Conservation (phyloP, 1,284 basidiomycete genomes). For the Neotropicomus parvogracilis region DNA sequence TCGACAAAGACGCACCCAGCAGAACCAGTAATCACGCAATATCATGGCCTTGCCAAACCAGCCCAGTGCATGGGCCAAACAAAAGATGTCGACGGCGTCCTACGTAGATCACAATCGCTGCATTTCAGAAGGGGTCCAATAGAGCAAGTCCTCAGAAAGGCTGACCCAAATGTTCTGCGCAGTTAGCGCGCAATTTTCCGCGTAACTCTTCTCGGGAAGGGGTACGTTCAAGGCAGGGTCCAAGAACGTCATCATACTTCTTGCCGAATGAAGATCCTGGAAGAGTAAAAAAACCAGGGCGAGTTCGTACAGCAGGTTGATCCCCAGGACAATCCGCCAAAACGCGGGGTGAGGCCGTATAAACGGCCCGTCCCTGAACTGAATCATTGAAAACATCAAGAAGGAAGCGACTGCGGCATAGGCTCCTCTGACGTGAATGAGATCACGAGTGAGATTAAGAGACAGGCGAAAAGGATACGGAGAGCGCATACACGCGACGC, state of each 20-base stretch:
- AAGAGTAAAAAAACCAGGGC: slow-evolving; percentile 78
- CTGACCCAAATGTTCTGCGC: slow-evolving; percentile 62
- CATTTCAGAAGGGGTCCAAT: slow-evolving; percentile 8
- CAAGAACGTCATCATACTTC: slow-evolving; percentile 71
- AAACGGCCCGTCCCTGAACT: slow-evolving; percentile 82
- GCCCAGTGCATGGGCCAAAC: slow-evolving; percentile 74
- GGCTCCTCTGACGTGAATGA: slow-evolving; percentile 48
- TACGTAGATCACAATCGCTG: slow-evolving; percentile 28
- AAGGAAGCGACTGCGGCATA: slow-evolving; percentile 70
- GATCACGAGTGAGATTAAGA: slow-evolving; percentile 8
- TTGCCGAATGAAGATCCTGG: slow-evolving; percentile 76
- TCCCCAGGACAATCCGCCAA: slow-evolving; percentile 70
- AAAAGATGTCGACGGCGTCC: slow-evolving; percentile 81
- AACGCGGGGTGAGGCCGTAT: slow-evolving; percentile 72
- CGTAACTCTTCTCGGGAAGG: slow-evolving; percentile 79
- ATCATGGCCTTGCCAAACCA: slow-evolving; percentile 89
- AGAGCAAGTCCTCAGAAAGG: slow-evolving; percentile 10
- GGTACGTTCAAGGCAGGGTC: slow-evolving; percentile 69
- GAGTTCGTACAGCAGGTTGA: slow-evolving; percentile 79
- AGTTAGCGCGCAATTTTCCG: slow-evolving; percentile 73
- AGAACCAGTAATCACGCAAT: slow-evolving; percentile 85
- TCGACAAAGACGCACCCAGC: slow-evolving; percentile 56
- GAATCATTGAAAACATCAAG: slow-evolving; percentile 76
- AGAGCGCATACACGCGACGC: slow-evolving; percentile 59
- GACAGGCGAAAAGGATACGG: slow-evolving; percentile 1